Evolutionary conservation across 495 filamentous ascomycete species (phyloP), one percentile per base, ranked within the genome.

Genomic region (Clohesyomyces aquaticus): DNA sequence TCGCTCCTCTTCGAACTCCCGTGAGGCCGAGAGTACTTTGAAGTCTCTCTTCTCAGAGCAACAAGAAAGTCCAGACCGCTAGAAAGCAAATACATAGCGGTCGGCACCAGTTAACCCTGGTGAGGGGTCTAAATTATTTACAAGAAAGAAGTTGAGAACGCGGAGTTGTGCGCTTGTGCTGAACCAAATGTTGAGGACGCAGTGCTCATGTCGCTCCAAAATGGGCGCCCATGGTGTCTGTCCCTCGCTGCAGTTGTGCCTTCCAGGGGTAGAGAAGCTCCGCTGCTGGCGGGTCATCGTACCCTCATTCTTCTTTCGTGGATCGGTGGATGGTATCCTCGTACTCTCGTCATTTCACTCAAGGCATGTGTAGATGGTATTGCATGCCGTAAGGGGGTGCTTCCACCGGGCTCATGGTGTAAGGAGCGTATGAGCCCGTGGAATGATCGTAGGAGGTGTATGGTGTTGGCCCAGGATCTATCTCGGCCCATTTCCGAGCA

Each of bases 401-500:
- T 54, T 70, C 67, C 1, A 70, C 67, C 2, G 67, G 67, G 35
- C 67, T 70, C 67, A 70, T 70, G 0, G 63, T 59, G 59, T 70
- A 70, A 27, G 63, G 63, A 1, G 67, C 54, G 50, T 70, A 70
- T 9, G 63, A 61, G 3, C 54, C 55, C 19, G 66, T 68, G 25
- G 66, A 32, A 41, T 66, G 63, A 29, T 70, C 67, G 67, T 63
- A 70, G 14, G 63, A 63, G 21, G 67, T 66, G 49, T 70, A 70
- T 0, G 67, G 67, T 14, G 67, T 70, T 60, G 67, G 63, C 4
- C 67, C 70, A 38, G 69, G 68, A 38, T 78, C 70, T 6, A 79
- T 68, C 38, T 78, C 77, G 32, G 72, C 70, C 77, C 75, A 79
- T 66, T 78, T 78, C 19, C 75, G 70, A 9, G 70, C 68, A 63